These are phyloP conservation scores for Populus hybrid DNA, from an alignment of 441 rosid species.

Conservation along the genomic window DNA sequence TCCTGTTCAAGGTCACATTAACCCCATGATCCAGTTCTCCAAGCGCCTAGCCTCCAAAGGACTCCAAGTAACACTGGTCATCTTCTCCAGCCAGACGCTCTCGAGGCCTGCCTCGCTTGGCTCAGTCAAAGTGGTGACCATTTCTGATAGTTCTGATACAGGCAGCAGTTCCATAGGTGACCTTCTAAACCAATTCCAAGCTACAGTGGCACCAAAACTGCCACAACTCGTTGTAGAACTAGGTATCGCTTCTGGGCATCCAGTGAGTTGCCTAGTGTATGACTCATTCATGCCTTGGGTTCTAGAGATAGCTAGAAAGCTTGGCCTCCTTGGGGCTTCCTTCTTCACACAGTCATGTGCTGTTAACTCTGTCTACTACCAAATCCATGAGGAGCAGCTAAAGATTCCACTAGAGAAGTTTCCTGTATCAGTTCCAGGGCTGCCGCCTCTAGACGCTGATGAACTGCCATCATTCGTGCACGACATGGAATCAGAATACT, in stretches of 20 bases:
- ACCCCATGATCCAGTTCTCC: constrained; percentile 43
- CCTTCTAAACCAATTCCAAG: constrained; percentile 4
- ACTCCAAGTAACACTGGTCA: constrained; percentile 29
- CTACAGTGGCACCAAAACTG: constrained; percentile 11
- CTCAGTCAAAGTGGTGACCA: constrained; percentile 22
- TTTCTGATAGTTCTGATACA: constrained; percentile 20
- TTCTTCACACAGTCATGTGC: constrained; percentile 41
- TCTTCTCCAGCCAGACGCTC: constrained; percentile 12
- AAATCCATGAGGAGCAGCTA: constrained; percentile 7
- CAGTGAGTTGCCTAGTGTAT: constrained; percentile 29
- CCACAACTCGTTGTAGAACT: constrained; percentile 20
- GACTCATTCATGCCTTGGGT: constrained; percentile 37
- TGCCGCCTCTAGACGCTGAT: constrained; percentile 14
- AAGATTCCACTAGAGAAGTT: not conserved
- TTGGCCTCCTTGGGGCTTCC: constrained; percentile 26
- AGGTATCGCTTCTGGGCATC: not conserved
- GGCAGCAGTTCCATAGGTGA: constrained; percentile 14
- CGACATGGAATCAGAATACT: constrained; percentile 7
- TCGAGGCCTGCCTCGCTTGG: constrained; percentile 2
- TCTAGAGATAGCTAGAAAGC: constrained; percentile 23
- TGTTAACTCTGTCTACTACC: constrained; percentile 30
- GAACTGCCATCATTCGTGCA: constrained; percentile 31
- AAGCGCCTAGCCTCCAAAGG: constrained; percentile 38
- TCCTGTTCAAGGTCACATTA: constrained; percentile 36
- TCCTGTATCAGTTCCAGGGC: not conserved